Base-by-base conservation (phyloP, 2,329 filamentous ascomycete species). In the Karstenula rhodostoma region DNA sequence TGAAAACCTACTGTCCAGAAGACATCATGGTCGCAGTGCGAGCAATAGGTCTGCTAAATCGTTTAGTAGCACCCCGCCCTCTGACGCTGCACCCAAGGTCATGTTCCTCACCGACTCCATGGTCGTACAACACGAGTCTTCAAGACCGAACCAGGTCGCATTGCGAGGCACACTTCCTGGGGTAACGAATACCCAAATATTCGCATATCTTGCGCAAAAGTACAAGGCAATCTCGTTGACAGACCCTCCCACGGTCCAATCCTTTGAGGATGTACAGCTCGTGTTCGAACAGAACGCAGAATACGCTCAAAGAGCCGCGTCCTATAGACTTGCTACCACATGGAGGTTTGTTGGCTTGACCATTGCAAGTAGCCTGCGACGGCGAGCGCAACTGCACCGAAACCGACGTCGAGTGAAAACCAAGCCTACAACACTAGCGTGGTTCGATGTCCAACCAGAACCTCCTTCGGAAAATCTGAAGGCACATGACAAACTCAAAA, bases 261-360 rank as follows among this genome's bases (percentile, higher is more conserved):
- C 75, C 10, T 79, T 74, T 52, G 27, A 72, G 7, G 69, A 74
- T 5, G 37, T 80, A 13, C 67, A 75, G 40, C 77, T 80, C 10
- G 78, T 80, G 6, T 82, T 87, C 52, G 79, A 83, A 56, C 79
- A 82, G 35, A 89, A 88, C 72, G 84, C 84, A 5, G 76, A 80
- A 48, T 80, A 83, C 64, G 85, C 85, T 27, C 80, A 86, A 62
- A 76, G 79, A 58, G 80, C 81, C 35, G 81, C 82, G 42, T 75
- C 83, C 62, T 78, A 83, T 64, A 80, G 83, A 56, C 75, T 86
- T 48, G 84, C 87, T 33, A 84, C 88, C 63, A 85, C 85, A 22
- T 89, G 86, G 86, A 82, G 81, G 56, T 81, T 89, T 23, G 73
- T 87, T 35, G 83, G 82, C 56, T 79, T 81, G 57, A 80, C 82